Evolutionary conservation across 2,329 filamentous ascomycete genomes (phyloP).

Genomic region (Apiospora arundinis): DNA sequence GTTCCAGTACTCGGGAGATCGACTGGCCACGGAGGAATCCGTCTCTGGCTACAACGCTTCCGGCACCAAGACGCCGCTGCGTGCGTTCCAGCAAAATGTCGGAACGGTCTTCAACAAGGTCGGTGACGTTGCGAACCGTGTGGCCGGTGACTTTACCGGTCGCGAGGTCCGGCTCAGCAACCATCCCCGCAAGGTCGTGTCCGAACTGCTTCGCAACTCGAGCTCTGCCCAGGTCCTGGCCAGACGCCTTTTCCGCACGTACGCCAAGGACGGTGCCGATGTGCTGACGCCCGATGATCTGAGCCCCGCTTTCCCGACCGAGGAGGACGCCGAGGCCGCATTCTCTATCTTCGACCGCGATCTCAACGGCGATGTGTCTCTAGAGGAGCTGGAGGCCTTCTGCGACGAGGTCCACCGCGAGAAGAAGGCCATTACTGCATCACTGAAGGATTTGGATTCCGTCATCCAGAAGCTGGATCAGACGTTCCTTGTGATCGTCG

Average conservation of each 20-base stretch:
- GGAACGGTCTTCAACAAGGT: constrained; percentile 79
- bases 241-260: constrained; percentile 85
- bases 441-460: constrained; percentile 91
- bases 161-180: constrained; percentile 68
- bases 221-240: constrained; percentile 82
- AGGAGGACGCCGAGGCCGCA: constrained; percentile 86
- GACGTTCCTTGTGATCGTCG: constrained; percentile 86
- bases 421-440: constrained; percentile 93
- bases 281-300: constrained; percentile 82
- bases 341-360: constrained; percentile 96
- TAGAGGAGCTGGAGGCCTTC: constrained; percentile 91
- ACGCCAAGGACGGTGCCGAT: constrained; percentile 76
- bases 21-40: constrained; percentile 60
- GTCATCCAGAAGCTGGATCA: constrained; percentile 90
- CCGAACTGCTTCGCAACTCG: constrained; percentile 76
- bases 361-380: constrained; percentile 93
- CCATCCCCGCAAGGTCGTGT: constrained; percentile 84
- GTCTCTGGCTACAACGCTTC: constrained; percentile 57
- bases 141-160: constrained; percentile 79
- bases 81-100: constrained; percentile 75
- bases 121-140: constrained; percentile 76
- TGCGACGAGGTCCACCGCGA: constrained; percentile 95
- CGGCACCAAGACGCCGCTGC: constrained; percentile 76
- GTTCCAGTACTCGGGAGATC: constrained; percentile 78
- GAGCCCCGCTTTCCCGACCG: constrained; percentile 76